phyloP scores from a whole-genome alignment of 352 stramenopile genomes.

The Achlya hypogyna region DNA sequence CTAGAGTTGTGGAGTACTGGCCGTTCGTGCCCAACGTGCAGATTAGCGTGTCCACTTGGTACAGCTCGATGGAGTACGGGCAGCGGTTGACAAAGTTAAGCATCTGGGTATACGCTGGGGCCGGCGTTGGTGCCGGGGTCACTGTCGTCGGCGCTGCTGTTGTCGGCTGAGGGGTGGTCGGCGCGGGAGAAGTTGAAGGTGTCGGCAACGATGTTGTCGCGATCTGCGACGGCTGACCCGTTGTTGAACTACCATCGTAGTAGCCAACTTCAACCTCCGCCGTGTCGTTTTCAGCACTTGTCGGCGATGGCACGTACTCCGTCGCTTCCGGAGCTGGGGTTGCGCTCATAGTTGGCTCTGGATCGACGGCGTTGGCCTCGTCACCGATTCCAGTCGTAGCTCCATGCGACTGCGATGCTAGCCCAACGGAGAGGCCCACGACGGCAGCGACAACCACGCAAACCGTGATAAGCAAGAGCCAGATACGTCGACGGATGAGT shows the following conservation, averaged over 20 bases:
- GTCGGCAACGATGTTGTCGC: background rate
- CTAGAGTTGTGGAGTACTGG: constrained; percentile 15
- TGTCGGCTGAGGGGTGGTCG: background rate
- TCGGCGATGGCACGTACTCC: too few species aligned
- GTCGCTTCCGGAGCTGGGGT: too few species aligned
- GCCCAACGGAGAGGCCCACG: constrained; percentile 12
- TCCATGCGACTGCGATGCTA: background rate
- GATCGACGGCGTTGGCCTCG: background rate
- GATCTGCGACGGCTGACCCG: background rate
- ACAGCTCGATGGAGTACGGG: constrained; percentile 20
- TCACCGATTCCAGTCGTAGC: background rate
- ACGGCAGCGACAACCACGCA: background rate
- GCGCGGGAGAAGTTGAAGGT: background rate
- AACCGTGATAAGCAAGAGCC: background rate
- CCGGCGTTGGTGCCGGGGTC: constrained; percentile 1
- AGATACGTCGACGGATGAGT: background rate
- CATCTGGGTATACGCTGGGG: background rate
- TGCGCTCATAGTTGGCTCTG: too few species aligned
- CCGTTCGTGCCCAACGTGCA: constrained; percentile 14
- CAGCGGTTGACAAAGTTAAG: constrained; percentile 24
- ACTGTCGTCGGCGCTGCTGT: background rate
- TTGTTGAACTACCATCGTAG: too few species aligned
- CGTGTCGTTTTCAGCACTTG: too few species aligned
- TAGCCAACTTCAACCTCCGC: too few species aligned
- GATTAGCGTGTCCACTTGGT: constrained; percentile 17